Base-by-base conservation (phyloP, 2,329 filamentous ascomycete genomes). In the Fusarium chuoi region DNA sequence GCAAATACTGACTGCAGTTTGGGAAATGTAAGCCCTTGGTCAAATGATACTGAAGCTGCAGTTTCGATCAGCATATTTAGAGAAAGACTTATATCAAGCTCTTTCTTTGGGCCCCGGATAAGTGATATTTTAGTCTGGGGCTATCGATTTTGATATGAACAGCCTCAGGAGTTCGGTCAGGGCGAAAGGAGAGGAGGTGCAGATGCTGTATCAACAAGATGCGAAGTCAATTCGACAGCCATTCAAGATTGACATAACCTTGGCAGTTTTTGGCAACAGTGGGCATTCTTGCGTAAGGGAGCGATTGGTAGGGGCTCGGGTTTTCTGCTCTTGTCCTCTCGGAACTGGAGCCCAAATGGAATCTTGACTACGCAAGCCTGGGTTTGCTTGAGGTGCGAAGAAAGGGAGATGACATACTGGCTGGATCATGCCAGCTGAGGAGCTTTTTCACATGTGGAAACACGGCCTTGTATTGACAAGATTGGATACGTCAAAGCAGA, bases 221-320 rank as follows among this genome's bases (percentile, higher is more conserved):
- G 0, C 0, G 4, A 18, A 8, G 17, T 7, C 42, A 7, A 13
- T 45, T 20, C n/a, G 18, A 7, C 7, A 4, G 11, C 15, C 13
- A 0, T 13, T 26, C 7, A 26, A 13, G 11, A 33, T 20, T 26
- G n/a, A 9, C 11, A 26, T 20, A 7, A 7, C 42, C 17, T 5
- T 18, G 24, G n/a, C 10, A 45, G 5, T 4, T 45, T 13, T 45
- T 7, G 5, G n/a, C n/a, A 13, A 45, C 13, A n/a, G 22, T 22
- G 4, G 22, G 13, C 15, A 8, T 5, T 12, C 18, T n/a, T 15
- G 22, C 22, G 39, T 14, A n/a, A 17, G 14, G 22, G n/a, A 5
- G n/a, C 17, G 24, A 7, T 45, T 26, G 17, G 17, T 45, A 26
- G n/a, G n/a, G n/a, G 17, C 42, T 26, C 7, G 26, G 42, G 22